Conservation (phyloP, 2,329 filamentous ascomycete species). For the Bretziella fagacearum region DNA sequence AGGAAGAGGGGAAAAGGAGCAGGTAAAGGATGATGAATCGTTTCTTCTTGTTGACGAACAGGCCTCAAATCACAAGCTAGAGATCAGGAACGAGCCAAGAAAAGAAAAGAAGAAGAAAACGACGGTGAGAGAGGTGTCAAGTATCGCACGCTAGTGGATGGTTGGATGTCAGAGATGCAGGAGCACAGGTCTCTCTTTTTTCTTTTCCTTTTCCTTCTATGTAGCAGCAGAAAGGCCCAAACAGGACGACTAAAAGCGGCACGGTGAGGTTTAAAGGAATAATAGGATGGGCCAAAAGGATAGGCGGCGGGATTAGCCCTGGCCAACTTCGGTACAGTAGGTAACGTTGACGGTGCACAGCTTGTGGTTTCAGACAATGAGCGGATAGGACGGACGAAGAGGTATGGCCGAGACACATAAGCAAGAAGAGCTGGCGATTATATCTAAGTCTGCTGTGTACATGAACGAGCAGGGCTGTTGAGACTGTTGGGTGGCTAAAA, state of each 20-base stretch:
- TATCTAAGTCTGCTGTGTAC: not conserved
- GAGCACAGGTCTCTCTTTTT: not conserved
- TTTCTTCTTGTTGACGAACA: too few relatives aligned
- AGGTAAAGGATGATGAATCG: not conserved
- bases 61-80: not conserved
- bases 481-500: slow-evolving; percentile 1
- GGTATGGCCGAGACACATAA: not conserved
- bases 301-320: not conserved
- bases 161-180: slow-evolving; percentile 4
- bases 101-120: not conserved
- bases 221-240: slow-evolving; percentile 6
- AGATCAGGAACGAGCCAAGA: not conserved
- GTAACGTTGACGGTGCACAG: not conserved
- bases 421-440: not conserved
- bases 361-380: not conserved
- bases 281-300: not conserved
- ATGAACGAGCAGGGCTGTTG: not conserved
- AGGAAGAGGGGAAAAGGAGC: not conserved
- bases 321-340: not conserved
- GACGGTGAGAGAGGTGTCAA: not conserved
- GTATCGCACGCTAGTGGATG: slow-evolving; percentile 7
- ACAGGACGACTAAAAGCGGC: not conserved
- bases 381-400: not conserved
- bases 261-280: not conserved
- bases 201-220: too few relatives aligned